phyloP scores from a whole-genome alignment of 1,284 basidiomycete species.

The Cronartium ribicola region DNA sequence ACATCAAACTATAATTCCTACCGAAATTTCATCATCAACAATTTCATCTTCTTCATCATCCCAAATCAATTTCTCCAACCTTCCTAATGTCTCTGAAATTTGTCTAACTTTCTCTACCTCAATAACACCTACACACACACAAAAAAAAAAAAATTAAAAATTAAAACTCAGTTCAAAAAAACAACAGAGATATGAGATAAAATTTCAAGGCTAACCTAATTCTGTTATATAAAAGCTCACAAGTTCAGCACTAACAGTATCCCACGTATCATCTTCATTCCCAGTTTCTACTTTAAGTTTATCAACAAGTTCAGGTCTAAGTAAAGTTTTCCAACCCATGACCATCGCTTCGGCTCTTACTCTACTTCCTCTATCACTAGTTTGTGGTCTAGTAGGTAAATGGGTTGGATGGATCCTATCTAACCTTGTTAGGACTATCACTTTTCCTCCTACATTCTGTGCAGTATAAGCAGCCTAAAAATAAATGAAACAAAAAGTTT shows the following conservation, averaged over 20 bases:
- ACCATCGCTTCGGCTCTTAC: slow-evolving; percentile 9
- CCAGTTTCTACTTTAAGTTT: slow-evolving; percentile 9
- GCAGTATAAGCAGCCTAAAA: slow-evolving; percentile 29
- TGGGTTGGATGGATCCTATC: slow-evolving; percentile 22
- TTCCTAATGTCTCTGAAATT: slow-evolving; percentile 15
- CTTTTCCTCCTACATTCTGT: not conserved
- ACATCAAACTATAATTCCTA: too few relatives aligned
- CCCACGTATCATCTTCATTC: not conserved
- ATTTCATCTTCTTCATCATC: slow-evolving; percentile 9
- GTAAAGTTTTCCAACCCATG: slow-evolving; percentile 24
- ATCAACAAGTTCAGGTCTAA: slow-evolving; percentile 25
- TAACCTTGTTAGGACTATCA: slow-evolving; percentile 25
- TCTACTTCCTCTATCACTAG: not conserved
- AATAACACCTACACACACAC: not conserved
- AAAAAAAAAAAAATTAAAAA: slow-evolving; percentile 4
- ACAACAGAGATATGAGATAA: not conserved
- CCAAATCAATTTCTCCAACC: slow-evolving; percentile 23
- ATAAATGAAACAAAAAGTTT: not conserved
- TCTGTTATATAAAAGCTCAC: slow-evolving; percentile 29
- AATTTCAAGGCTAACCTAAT: slow-evolving; percentile 10
- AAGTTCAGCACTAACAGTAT: slow-evolving; percentile 22
- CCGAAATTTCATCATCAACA: not conserved
- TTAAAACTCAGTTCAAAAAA: not conserved
- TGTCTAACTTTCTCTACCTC: slow-evolving; percentile 16
- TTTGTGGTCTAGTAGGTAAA: not conserved